phyloP scores from a whole-genome alignment of 2,329 filamentous ascomycete genomes.

The Pseudocercospora crystallina region DNA sequence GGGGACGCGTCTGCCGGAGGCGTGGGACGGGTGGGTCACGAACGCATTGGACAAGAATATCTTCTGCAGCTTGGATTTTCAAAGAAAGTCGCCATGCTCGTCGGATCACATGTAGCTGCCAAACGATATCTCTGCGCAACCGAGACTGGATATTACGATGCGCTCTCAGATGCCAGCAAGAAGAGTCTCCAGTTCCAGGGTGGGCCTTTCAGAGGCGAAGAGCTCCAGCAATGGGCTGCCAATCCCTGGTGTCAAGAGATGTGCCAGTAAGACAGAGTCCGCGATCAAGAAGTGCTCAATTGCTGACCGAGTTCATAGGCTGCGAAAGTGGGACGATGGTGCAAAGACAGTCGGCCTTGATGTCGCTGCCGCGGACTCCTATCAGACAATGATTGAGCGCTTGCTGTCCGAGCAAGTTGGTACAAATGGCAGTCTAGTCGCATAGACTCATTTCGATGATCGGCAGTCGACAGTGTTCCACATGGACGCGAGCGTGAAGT shows the following conservation, averaged over 20 bases:
- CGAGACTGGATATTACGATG: constrained; percentile 17
- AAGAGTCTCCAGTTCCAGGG: constrained; percentile 40
- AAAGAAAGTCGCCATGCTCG: constrained; percentile 35
- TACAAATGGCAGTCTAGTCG: too few relatives aligned
- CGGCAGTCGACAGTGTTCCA: too few relatives aligned
- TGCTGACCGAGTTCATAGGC: not conserved
- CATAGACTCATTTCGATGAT: too few relatives aligned
- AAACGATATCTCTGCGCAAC: constrained; percentile 42
- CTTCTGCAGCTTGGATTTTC: constrained; percentile 37
- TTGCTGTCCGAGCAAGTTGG: constrained; percentile 10
- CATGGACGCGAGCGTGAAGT: too few relatives aligned
- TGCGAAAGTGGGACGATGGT: constrained; percentile 26
- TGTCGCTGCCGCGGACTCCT: constrained; percentile 14
- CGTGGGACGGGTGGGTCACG: constrained; percentile 40
- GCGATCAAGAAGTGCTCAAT: not conserved
- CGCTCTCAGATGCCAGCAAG: constrained; percentile 34
- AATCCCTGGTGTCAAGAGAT: constrained; percentile 22
- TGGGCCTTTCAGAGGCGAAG: constrained; percentile 35
- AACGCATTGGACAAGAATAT: constrained; percentile 40
- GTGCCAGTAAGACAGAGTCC: constrained; percentile 10
- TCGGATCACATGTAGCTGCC: constrained; percentile 41
- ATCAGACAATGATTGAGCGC: constrained; percentile 13
- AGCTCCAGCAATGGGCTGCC: constrained; percentile 25
- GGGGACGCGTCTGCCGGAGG: constrained; percentile 16
- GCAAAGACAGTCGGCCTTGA: constrained; percentile 22